Base-by-base conservation (phyloP, 345 rosid genomes). In the Eucalyptus sp. region DNA sequence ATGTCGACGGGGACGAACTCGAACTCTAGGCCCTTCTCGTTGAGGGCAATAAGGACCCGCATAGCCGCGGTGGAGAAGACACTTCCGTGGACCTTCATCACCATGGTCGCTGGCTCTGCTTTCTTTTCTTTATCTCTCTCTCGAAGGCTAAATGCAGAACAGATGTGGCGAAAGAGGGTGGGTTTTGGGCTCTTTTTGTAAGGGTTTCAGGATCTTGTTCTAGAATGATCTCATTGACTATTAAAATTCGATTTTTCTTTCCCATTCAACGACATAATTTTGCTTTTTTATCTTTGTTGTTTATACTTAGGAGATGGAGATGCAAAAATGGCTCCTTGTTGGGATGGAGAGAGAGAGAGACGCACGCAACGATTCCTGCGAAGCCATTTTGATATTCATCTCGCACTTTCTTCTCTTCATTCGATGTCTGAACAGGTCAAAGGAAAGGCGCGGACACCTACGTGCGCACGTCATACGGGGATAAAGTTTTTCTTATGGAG, bases 1-100 rank as follows among this genome's bases (percentile, higher is more conserved):
- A 90, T 50, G 87, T 92, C 88, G 51, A 92, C 88, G 13, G 51
- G 80, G 71, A 90, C 66, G 46, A 91, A 68, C 90, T 91, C 91
- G 29, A 92, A 92, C 13, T 90, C 91, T 22, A 92, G 76, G 14
- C 37, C 92, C 84, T 92, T 91, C 88, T 92, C 94, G 29, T 66
- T 46, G 16, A 91, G 92, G 89, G 88, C 60, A 13, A 90, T 90
- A 3, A 91, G 25, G 41, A 87, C 94, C 84, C 91, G 50, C 88
- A 22, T 44, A 4, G 90, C 7, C 9, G 93, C 90, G 7, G 93
- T 89, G 48, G 94, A 92, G 46, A 76, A 0, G 37, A 52, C 31
- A 43, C 5, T 43, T 48, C 93, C 93, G 44, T 91, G 86, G 87
- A 92, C 89, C 88, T 91, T 92, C 13, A 90, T 89, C 13, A n/a